These are phyloP conservation scores for Fusarium sp. DNA, from an alignment of 2,329 filamentous ascomycete genomes.

Conservation along the genomic window DNA sequence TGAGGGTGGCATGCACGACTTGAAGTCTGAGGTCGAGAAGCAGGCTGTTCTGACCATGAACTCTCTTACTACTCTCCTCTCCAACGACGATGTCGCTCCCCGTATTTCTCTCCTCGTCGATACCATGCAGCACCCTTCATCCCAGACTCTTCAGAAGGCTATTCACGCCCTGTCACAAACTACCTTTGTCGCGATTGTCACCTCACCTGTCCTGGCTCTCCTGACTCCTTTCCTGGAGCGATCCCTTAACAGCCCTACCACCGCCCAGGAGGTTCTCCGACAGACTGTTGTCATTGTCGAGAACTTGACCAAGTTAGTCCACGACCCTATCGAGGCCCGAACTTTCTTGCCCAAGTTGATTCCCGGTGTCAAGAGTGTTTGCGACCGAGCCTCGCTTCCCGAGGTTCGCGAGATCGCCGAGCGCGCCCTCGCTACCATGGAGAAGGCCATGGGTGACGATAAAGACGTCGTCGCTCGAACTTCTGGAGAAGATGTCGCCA, in stretches of 20 bases:
- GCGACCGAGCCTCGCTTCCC: slow-evolving; percentile 88
- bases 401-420: slow-evolving; percentile 93
- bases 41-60: slow-evolving; percentile 94
- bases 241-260: slow-evolving; percentile 90
- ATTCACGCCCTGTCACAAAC: slow-evolving; percentile 97
- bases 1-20: slow-evolving; percentile 94
- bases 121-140: slow-evolving; percentile 93
- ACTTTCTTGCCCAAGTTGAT: slow-evolving; percentile 95
- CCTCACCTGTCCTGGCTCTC: slow-evolving; percentile 92
- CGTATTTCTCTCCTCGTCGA: slow-evolving; percentile 92
- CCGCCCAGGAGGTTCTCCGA: slow-evolving; percentile 91
- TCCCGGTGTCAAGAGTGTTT: slow-evolving; percentile 91
- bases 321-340: slow-evolving; percentile 92
- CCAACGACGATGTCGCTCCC: slow-evolving; percentile 96
- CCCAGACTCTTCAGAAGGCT: slow-evolving; percentile 90
- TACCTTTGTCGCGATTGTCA: slow-evolving; percentile 97
- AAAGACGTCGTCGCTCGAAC: slow-evolving; percentile 75
- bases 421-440: slow-evolving; percentile 85
- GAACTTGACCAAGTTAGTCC: slow-evolving; percentile 97
- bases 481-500: slow-evolving; percentile 78
- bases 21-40: slow-evolving; percentile 90
- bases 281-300: slow-evolving; percentile 97
- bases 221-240: slow-evolving; percentile 95
- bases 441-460: slow-evolving; percentile 88
- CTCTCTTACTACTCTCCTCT: slow-evolving; percentile 86